phyloP scores from a whole-genome alignment of 306 rosid species.

The Trifolium subterraneum region DNA sequence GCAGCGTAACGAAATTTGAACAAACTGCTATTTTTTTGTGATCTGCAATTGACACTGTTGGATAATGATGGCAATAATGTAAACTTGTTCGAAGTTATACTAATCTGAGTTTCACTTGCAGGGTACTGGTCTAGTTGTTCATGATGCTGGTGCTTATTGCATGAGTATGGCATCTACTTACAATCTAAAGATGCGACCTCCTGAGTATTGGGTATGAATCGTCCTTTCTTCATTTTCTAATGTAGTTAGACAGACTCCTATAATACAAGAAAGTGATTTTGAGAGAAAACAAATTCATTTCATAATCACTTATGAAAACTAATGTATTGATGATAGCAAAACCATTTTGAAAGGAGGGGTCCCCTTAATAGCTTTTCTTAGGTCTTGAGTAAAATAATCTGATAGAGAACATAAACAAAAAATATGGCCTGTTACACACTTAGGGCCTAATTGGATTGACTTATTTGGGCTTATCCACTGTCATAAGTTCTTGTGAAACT shows the following conservation, averaged over 20 bases:
- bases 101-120: slow-evolving; percentile 49
- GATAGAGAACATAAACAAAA: neutral
- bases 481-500: too few relatives aligned
- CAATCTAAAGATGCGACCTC: slow-evolving; percentile 97
- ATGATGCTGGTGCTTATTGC: slow-evolving; percentile 98
- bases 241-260: neutral
- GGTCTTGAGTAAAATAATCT: neutral
- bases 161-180: slow-evolving; percentile 99
- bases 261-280: neutral
- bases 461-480: too few relatives aligned
- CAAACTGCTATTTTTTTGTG: neutral
- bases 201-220: slow-evolving; percentile 84
- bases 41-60: neutral
- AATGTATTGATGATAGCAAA: neutral
- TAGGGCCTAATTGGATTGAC: too few relatives aligned
- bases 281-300: neutral
- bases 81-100: slow-evolving; percentile 23
- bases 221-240: neutral
- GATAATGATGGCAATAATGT: neutral
- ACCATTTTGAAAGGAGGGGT: neutral
- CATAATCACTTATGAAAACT: neutral
- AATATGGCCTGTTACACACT: neutral
- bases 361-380: neutral
- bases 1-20: neutral
- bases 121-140: slow-evolving; percentile 97